Evolutionary conservation across 257 asterid species (phyloP), one percentile per base, ranked within the genome.

Genomic region (Solanum ossicruentum): DNA sequence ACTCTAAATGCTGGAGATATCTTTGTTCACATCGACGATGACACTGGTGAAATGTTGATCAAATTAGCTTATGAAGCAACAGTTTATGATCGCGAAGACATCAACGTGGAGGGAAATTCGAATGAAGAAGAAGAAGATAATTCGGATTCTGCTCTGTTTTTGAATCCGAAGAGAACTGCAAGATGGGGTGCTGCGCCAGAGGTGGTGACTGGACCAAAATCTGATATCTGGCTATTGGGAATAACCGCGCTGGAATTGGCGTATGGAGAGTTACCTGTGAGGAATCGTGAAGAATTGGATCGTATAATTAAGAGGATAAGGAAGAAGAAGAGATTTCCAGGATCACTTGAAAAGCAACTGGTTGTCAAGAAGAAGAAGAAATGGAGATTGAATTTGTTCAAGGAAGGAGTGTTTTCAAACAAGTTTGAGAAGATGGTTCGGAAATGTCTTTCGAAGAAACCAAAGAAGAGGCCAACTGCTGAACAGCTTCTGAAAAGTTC

Each of bases 151-250:
- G 23, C 6, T 20, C 63, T 23, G 12, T 51, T 26, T 41, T 49
- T 70, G 47, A 52, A 86, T 3, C 17, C 20, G 2, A 20, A 52
- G 26, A 23, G 51, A 16, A 49, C 78, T 15, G 63, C 26, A 45
- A 21, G 10, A 8, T 88, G 88, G 88, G 90, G 70, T 23, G 60
- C 84, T 8, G 88, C 88, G 9, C 90, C 88, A 6, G 87, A 87
- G 80, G 84, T 73, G 63, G 6, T 1, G 2, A 18, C 3, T n/a
- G 45, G 58, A 9, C 43, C 45, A 15, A 85, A 79, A 21, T 71
- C 84, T 69, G 88, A 85, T 47, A 80, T 85, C n/a, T 88, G 90
- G 90, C 12, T 58, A 51, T 21, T 88, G 52, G 90, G 90, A 26
- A 71, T 85, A 18, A 86, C 85, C 0, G 85, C 88, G 0, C 18